phyloP scores from a whole-genome alignment of 1,284 basidiomycete genomes.

The Ceratobasidium sp. region DNA sequence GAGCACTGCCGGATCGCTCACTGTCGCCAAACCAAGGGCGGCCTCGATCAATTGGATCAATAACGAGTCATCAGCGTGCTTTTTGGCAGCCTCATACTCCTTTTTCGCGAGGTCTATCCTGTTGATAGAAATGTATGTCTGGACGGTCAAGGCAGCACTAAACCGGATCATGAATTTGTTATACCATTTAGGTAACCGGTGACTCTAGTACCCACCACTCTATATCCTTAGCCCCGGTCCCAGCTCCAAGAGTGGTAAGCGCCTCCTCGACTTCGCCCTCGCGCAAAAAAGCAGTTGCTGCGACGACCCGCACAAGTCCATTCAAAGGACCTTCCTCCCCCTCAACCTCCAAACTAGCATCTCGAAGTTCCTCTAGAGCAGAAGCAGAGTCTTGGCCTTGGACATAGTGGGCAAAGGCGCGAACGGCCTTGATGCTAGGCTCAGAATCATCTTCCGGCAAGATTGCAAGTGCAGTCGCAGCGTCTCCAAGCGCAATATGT shows the following conservation, averaged over 20 bases:
- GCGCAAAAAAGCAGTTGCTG: slow-evolving; percentile 81
- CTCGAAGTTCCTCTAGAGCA: slow-evolving; percentile 80
- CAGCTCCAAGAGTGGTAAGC: slow-evolving; percentile 79
- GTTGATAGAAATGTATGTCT: slow-evolving; percentile 85
- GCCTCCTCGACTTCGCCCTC: slow-evolving; percentile 90
- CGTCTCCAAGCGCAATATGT: slow-evolving; percentile 75
- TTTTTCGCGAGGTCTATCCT: slow-evolving; percentile 85
- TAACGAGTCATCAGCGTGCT: slow-evolving; percentile 80
- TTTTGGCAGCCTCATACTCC: slow-evolving; percentile 79
- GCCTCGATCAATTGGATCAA: slow-evolving; percentile 90
- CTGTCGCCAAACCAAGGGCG: slow-evolving; percentile 81
- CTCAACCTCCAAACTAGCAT: slow-evolving; percentile 84
- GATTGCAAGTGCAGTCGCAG: slow-evolving; percentile 62
- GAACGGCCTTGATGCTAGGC: slow-evolving; percentile 72
- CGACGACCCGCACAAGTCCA: slow-evolving; percentile 74
- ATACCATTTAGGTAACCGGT: slow-evolving; percentile 35
- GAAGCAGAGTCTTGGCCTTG: slow-evolving; percentile 59
- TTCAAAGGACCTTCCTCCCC: slow-evolving; percentile 67
- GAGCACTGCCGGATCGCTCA: slow-evolving; percentile 11
- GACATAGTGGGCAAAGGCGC: slow-evolving; percentile 73
- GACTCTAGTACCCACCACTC: slow-evolving; percentile 71
- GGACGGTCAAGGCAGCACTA: slow-evolving; percentile 80
- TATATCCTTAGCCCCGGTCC: slow-evolving; percentile 73
- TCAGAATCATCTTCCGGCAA: slow-evolving; percentile 67
- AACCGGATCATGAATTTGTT: slow-evolving; percentile 1